Base-by-base conservation (phyloP, 805 yeast species). In the Monosporozyma yasuniensis region DNA sequence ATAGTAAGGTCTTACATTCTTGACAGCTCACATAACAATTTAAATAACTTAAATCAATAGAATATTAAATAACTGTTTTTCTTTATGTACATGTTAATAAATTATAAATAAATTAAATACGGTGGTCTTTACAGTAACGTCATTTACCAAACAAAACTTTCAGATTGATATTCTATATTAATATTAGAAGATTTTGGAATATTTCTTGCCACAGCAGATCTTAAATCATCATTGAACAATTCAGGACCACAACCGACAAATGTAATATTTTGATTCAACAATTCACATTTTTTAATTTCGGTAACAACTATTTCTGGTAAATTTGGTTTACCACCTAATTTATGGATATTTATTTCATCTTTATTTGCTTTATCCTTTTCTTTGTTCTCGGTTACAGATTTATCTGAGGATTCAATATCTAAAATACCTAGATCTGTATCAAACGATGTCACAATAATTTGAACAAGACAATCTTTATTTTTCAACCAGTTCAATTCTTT, bases 241-340 rank as follows among this genome's bases (percentile, higher is more conserved):
- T 79, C 74, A 46, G 82, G 84, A 6, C 88, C 89, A 68, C 89
- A 83, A 12, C 78, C 69, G 39, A 81, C 68, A 42, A 83, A 72
- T 0, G 78, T 77, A 16, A 74, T 61, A 2, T 81, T 67, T 0
- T 80, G 76, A 1, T 53, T 41, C 0, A 76, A 64, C 19, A 66
- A 65, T 6, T 64, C 47, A 14, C 69, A 57, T 3, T 35, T 19
- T 9, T 46, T 27, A 4, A 75, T 61, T 44, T 71, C 74, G 1
- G 65, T 51, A 3, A 55, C 49, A 0, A 81, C 69, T 2, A 79
- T 51, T 3, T 59, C 57, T 0, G 64, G 64, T 41, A 81, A 52
- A 47, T 69, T 59, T 1, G 87, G 86, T 55, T 84, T 69, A 4
- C 69, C 69, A n/a, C 65, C 62, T 39, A 66, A 54, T 14, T 50